These are phyloP conservation scores for Fusarium newnesense DNA, from an alignment of 2,329 filamentous ascomycete species.

Conservation along the genomic window DNA sequence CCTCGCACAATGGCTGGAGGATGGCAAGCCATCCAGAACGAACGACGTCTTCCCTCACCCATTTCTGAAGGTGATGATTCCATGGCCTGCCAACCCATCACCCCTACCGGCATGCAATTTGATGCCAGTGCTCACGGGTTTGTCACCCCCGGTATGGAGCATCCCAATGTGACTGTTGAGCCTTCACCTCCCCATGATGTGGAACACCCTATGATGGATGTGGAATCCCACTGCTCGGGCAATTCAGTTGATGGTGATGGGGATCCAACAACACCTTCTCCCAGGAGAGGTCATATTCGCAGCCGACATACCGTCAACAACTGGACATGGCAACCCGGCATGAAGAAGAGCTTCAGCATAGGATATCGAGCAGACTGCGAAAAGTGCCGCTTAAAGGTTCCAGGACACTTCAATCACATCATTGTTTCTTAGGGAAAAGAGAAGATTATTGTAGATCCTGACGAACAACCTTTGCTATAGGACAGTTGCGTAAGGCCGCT, in stretches of 20 bases:
- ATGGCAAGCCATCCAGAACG: conserved; percentile 65
- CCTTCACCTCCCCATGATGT: conserved; percentile 50
- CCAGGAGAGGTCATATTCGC: conserved; percentile 65
- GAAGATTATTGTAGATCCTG: conserved; percentile 43
- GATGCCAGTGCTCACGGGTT: conserved; percentile 49
- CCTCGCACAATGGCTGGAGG: conserved; percentile 62
- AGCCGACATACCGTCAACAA: conserved; percentile 69
- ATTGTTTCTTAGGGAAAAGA: conserved; percentile 66
- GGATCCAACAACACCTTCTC: conserved; percentile 57
- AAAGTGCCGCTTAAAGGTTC: conserved; percentile 78
- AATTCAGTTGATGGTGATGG: conserved; percentile 45
- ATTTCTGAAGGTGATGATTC: conserved; percentile 66
- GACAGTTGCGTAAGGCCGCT: conserved; percentile 42
- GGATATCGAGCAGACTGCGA: conserved; percentile 82
- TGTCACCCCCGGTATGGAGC: conserved; percentile 44
- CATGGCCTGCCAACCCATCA: conserved; percentile 52
- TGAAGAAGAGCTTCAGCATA: conserved; percentile 80
- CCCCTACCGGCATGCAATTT: conserved; percentile 47
- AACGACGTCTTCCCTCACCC: conserved; percentile 67
- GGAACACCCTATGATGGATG: conserved; percentile 53
- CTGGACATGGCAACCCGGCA: conserved; percentile 70
- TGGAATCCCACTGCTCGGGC: conserved; percentile 43
- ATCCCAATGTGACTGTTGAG: conserved; percentile 29
- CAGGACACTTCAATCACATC: conserved; percentile 85
- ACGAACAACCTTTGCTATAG: conserved; percentile 37